Evolutionary conservation across 345 rosid genomes (phyloP), one percentile per base, ranked within the genome.

Genomic region (Populus ilicifolia): DNA sequence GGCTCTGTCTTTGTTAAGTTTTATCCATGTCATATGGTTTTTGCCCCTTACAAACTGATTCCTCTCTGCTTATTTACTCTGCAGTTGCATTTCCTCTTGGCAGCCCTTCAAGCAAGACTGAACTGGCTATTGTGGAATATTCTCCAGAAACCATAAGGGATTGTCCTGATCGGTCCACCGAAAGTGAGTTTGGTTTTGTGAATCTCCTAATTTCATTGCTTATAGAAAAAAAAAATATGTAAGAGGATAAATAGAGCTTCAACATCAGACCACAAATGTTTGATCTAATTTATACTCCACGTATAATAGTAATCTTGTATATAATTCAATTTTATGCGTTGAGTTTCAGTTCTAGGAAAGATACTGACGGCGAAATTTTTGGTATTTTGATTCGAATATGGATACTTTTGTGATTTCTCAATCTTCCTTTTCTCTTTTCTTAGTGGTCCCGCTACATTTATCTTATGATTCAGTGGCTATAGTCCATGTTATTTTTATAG

Each of bases 121-220:
- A 90, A 66, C 65, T 90, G 83, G 89, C 92, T 76, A 77, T 92
- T 7, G 90, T 87, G 80, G 90, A 92, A 81, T 87, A 86, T 83
- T 85, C 88, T 65, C 87, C 90, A 46, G 77, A 88, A 52, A 74
- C 75, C 63, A 63, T 75, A 41, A 80, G 79, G 50, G 76, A 80
- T 44, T 36, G 59, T 78, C 83, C 85, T 43, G 83, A 75, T 82
- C 81, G 84, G 17, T 81, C 70, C 36, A 54, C 38, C 73, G 80
- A 86, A 86, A 96, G 98, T 92, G 68, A 29, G 48, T 68, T 5
- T 18, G 20, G 2, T 10, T 66, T 65, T 41, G 35, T 33, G 35
- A 29, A 59, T 44, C n/a, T 63, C 23, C 11, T 33, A 0, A 18
- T 43, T 62, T 65, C 18, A 50, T 66, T 76, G 78, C 54, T 18